Base-by-base conservation (phyloP, 2,329 filamentous ascomycete genomes). In the Pseudogymnoascus sp. region DNA sequence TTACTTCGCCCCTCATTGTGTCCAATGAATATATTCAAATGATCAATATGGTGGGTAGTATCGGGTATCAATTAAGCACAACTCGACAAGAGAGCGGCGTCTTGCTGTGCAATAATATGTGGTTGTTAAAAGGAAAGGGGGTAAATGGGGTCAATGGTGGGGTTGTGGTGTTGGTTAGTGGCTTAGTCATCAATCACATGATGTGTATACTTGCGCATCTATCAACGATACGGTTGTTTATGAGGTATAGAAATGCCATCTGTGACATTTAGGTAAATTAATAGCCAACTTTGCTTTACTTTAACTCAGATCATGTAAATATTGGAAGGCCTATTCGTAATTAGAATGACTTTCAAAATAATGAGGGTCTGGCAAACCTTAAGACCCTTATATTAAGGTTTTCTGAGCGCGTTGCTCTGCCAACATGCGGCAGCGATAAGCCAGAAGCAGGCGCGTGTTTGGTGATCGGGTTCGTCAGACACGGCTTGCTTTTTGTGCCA, bases 1-100 rank as follows among this genome's bases (percentile, higher is more conserved):
- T 57, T 57, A 57, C 51, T 57, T 57, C 51, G 51, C 51, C 51
- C 51, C 51, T 57, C 51, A 57, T 57, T 57, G 51, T 57, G 51
- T 57, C 51, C 51, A 57, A 57, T 21, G 29, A 57, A 57, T 57
- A 34, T 34, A 16, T 57, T 57, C 51, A 36, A 57, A 57, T 57
- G 51, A 34, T 57, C 29, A 57, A 57, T 57, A 57, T 57, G 51
- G 29, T 57, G 51, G 51, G 51, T 57, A 57, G 51, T 57, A 57
- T 57, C 51, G 51, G 51, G 16, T 57, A 57, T 57, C 29, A 57
- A 57, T 34, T 34, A 18, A 57, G 51, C 51, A 57, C 51, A 57
- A 57, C 51, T 36, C 51, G 51, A 57, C 51, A 36, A 57, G 51
- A 57, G 51, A 34, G 29, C 47, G 51, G 16, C n/a, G 51, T 57